Base-by-base conservation (phyloP, 2,329 filamentous ascomycete genomes). In the Podosphaera xanthii region DNA sequence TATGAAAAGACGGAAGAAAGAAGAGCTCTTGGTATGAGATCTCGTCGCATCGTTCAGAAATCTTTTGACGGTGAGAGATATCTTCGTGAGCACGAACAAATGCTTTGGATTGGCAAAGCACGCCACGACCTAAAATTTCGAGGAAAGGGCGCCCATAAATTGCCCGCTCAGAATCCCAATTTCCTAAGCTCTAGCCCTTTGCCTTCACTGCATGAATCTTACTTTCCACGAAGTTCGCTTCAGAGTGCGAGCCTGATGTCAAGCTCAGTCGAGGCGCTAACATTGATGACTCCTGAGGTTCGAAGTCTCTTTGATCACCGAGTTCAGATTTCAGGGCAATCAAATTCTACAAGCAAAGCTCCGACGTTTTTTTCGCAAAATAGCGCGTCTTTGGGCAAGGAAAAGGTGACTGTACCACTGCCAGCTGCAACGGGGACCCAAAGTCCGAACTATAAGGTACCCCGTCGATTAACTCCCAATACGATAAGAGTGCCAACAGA, bases 61-160 rank as follows among this genome's bases (percentile, higher is more conserved):
- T 77, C 74, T 10, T 82, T 82, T 67, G 75, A 75, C 57, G 77
- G 78, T 2, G 76, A 80, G 50, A 73, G 78, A 0, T 82, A 81
- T 65, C 73, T 81, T 33, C 75, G 80, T 44, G 79, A 81, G 66
- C 78, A 81, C 66, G 79, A 81, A 65, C 79, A 82, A 64, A 78
- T 76, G 75, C 74, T 78, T 60, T 79, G 77, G 76, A 73, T 73
- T 38, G 65, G 66, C 35, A 68, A 68, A 30, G 46, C 44, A 4
- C 42, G 53, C 22, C 34, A 59, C 7, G 59, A 59, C 22, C 10
- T 38, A 9, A 50, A 42, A 35, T 30, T 36, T 34, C 54, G 57
- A 53, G 31, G 22, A 14, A 40, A 42, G 35, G 31, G 54, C 31
- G n/a, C 31, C 9, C 33, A 33, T 22, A 57, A 57, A 31, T 31